Evolutionary conservation across 352 stramenopile genomes (phyloP), one percentile per base, ranked within the genome.

Genomic region (Globisporangium nodosum): DNA sequence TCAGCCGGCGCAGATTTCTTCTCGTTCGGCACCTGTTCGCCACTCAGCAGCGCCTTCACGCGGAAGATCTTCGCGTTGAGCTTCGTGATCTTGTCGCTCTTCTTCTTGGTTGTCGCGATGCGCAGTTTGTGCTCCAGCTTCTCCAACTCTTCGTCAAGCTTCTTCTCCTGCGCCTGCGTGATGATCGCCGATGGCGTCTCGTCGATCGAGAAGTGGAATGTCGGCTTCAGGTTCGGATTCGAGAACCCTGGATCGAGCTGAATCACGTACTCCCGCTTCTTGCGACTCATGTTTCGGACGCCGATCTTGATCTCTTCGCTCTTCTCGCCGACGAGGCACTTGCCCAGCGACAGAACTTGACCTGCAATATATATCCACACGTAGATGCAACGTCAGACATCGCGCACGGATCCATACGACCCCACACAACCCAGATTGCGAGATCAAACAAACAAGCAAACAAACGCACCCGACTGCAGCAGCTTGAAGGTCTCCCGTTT

Each of bases 401-500:
- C 33, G 8, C 33, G 1, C 33, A 37, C 33, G 8, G 8, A 37
- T 11, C 33, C 8, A 37, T 27, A 27, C 24, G 24, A 27, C 1
- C 24, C 33, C 8, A 37, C 33, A 9, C 33, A 37, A 37, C 33
- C 33, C 8, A 37, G 33, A 6, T 37, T 37, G 8, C 33, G 8
- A 37, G 33, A 37, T 11, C 5, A 37, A 37, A 30, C 48, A 39
- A 18, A 13, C n/a, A 39, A 9, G 0, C 1, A 39, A 15, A 46
- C n/a, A 58, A 58, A 33, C 54, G n/a, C 73, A 91, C 85, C 87
- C 58, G 85, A 90, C 59, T 96, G 85, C 8, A 91, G 73, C 54
- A 96, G 72, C 58, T 94, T 94, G 69, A 96, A 96, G 35, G 84
- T 96, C 63, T 96, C 87, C 6, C 82, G 74, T 55, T 96, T 96